A percentile compares a stretch with the other conserved stretches of the same genome.
Conservation (phyloP, 164 flowering plant species). For the Cinnamomum micranthum region DNA sequence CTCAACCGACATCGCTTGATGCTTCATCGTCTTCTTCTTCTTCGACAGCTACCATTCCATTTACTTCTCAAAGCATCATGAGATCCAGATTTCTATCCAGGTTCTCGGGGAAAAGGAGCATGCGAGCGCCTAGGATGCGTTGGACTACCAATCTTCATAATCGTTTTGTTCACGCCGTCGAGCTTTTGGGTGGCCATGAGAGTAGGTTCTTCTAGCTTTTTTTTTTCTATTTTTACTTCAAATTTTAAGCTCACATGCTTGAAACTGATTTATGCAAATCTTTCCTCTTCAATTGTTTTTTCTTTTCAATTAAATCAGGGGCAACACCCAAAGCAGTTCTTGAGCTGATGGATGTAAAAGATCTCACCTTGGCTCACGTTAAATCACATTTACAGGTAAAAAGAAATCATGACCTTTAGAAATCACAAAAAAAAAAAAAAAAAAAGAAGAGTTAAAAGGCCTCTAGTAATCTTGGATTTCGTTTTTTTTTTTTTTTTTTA, state of each 20-base stretch:
- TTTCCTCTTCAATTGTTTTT: background rate
- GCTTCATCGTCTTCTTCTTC: conserved; percentile 13
- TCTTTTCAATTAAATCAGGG: conserved; percentile 31
- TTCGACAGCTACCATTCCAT: conserved; percentile 16
- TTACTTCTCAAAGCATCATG: conserved; percentile 41
- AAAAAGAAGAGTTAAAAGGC: background rate
- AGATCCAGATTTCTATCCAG: conserved; percentile 71
- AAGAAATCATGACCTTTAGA: no score
- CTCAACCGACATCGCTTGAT: conserved; percentile 31
- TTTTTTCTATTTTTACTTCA: background rate
- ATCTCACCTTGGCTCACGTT: conserved; percentile 97
- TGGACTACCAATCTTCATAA: conserved; percentile 96
- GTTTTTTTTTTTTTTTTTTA: background rate
- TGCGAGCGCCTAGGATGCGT: conserved; percentile 95
- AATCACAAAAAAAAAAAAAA: no score
- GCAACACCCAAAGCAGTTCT: conserved; percentile 98
- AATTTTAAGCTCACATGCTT: background rate
- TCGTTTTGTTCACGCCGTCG: conserved; percentile 95
- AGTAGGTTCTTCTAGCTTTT: conserved; percentile 35
- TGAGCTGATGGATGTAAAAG: conserved; percentile 99
- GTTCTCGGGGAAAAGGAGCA: conserved; percentile 77
- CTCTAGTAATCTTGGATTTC: background rate
- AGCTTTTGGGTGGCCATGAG: conserved; percentile 98
- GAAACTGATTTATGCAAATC: background rate
- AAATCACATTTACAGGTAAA: conserved; percentile 96